phyloP scores from a whole-genome alignment of 345 rosid species.

The Camelina laxa region DNA sequence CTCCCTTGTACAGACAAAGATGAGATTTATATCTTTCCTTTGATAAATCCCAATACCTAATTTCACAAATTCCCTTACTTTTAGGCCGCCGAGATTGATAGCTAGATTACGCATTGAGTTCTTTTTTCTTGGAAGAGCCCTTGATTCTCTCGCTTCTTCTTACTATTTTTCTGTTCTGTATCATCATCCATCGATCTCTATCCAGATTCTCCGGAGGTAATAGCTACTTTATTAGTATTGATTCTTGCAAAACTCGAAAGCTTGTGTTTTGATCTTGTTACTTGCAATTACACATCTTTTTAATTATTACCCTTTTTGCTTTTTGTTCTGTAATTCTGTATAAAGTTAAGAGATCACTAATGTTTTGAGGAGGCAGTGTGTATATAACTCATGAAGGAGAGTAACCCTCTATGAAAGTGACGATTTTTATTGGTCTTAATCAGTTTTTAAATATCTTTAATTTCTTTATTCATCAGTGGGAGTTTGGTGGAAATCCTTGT shows the following conservation, averaged over 20 bases:
- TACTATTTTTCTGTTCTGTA: slow-evolving; percentile 13
- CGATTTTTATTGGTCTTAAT: slow-evolving; percentile 1
- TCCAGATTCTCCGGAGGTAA: slow-evolving; percentile 41
- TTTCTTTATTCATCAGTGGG: slow-evolving; percentile 34
- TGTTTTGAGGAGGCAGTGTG: slow-evolving; percentile 21
- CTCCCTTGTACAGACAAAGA: slow-evolving; percentile 10
- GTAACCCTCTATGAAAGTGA: slow-evolving; percentile 14
- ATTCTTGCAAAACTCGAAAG: background rate
- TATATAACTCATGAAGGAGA: slow-evolving; percentile 15
- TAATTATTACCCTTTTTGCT: background rate
- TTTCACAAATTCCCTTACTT: background rate
- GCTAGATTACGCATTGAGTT: slow-evolving; percentile 32
- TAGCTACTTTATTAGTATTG: background rate
- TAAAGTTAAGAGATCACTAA: slow-evolving; percentile 14
- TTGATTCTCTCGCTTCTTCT: slow-evolving; percentile 21
- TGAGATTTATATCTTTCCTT: slow-evolving; percentile 30
- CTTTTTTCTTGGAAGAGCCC: background rate
- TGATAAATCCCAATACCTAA: slow-evolving; percentile 39
- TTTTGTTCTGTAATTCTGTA: slow-evolving; percentile 1
- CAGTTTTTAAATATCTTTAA: slow-evolving; percentile 3
- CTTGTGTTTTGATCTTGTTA: slow-evolving; percentile 15
- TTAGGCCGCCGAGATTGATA: slow-evolving; percentile 26
- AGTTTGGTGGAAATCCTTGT: slow-evolving; percentile 47
- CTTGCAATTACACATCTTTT: slow-evolving; percentile 23
- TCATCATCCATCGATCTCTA: slow-evolving; percentile 31